phyloP scores from a whole-genome alignment of 805 yeast genomes.

The Candida vartiovaarae region DNA sequence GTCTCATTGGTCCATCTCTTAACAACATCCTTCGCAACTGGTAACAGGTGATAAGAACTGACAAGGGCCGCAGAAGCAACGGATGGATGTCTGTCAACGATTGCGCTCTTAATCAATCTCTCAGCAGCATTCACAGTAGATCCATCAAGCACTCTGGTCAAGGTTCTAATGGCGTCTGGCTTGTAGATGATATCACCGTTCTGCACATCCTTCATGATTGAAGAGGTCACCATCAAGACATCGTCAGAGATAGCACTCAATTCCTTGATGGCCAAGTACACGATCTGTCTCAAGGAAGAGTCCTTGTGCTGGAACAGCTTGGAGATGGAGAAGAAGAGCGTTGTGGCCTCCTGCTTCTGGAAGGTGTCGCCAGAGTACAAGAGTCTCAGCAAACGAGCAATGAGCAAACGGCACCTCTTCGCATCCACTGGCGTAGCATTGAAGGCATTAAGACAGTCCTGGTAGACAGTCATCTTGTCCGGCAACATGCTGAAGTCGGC shows the following conservation, averaged over 20 bases:
- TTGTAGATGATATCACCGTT: constrained; percentile 78
- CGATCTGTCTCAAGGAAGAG: constrained; percentile 82
- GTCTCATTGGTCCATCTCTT: constrained; percentile 93
- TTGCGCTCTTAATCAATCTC: constrained; percentile 83
- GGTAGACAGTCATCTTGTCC: constrained; percentile 96
- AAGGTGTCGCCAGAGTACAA: constrained; percentile 82
- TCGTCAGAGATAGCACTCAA: constrained; percentile 79
- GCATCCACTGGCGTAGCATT: constrained; percentile 88
- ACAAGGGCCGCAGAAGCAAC: constrained; percentile 92
- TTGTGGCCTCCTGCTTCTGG: constrained; percentile 85
- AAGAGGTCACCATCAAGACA: constrained; percentile 94
- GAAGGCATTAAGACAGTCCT: constrained; percentile 89
- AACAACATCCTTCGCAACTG: constrained; percentile 86
- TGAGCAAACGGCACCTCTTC: constrained; percentile 72
- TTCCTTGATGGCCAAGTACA: constrained; percentile 90
- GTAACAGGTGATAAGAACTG: constrained; percentile 83
- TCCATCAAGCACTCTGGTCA: constrained; percentile 83
- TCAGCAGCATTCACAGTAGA: constrained; percentile 91
- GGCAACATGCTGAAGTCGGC: constrained; percentile 60
- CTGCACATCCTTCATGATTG: constrained; percentile 97
- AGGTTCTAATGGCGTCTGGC: constrained; percentile 91
- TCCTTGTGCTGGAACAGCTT: constrained; percentile 92
- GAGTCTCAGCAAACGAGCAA: constrained; percentile 78
- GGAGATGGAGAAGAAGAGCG: constrained; percentile 87
- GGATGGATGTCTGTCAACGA: constrained; percentile 84